Evolutionary conservation across 2,329 filamentous ascomycete species (phyloP).

Genomic region (Rosellinia necatrix): DNA sequence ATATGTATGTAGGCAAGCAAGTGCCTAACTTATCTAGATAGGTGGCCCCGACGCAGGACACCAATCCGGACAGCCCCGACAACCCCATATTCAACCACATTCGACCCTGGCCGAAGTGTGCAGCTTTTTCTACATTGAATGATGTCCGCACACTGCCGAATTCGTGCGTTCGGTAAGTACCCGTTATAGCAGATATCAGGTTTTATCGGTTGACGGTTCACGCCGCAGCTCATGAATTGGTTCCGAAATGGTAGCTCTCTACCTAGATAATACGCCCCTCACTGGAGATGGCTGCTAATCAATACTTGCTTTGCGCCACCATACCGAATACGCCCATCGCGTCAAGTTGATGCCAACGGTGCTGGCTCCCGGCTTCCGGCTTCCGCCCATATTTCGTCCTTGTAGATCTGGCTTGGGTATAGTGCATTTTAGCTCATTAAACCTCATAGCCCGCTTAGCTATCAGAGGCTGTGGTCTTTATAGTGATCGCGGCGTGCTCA

Average conservation of each 20-base stretch:
- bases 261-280: neutral
- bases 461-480: neutral
- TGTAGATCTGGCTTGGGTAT: neutral
- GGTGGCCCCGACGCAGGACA: too few relatives aligned
- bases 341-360: neutral
- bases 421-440: neutral
- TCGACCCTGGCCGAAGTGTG: neutral
- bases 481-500: neutral
- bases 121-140: neutral
- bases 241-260: neutral
- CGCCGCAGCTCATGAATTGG: neutral
- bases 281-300: neutral
- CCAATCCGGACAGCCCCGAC: too few relatives aligned
- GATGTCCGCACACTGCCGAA: too few relatives aligned
- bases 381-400: neutral
- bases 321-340: neutral
- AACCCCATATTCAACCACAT: too few relatives aligned
- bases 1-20: too few relatives aligned
- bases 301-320: neutral
- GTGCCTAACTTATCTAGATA: too few relatives aligned
- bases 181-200: neutral
- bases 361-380: neutral
- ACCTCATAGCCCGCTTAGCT: neutral
- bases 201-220: neutral
- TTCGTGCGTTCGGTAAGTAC: neutral